A percentile compares a stretch with the other conserved stretches of the same genome.
Evolutionary conservation across 345 rosid species (phyloP).

Genomic region (Eutrema japonicum): DNA sequence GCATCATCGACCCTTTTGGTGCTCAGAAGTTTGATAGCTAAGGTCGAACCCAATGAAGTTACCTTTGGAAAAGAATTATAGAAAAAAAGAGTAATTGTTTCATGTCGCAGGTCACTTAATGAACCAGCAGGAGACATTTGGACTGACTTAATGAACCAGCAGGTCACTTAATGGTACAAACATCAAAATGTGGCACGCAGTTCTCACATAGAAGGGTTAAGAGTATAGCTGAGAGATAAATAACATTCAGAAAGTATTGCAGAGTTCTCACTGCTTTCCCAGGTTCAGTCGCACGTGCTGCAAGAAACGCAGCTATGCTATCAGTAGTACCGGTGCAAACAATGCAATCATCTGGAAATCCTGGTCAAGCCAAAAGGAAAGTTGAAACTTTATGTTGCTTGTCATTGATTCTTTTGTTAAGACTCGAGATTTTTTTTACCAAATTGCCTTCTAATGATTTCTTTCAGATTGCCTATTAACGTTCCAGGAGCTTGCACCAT

Average conservation of each 20-base stretch:
- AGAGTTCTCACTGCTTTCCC: constrained; percentile 78
- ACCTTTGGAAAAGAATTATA: constrained; percentile 52
- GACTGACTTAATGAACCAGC: too few species aligned
- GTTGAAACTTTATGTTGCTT: not conserved
- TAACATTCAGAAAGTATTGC: constrained; percentile 14
- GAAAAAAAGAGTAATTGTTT: not conserved
- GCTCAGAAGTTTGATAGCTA: constrained; percentile 87
- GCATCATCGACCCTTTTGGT: constrained; percentile 86
- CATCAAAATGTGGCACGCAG: not conserved
- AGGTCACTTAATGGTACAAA: not conserved
- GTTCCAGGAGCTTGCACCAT: constrained; percentile 78
- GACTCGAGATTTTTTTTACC: constrained; percentile 46
- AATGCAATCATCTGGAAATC: constrained; percentile 71
- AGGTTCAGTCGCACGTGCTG: constrained; percentile 78
- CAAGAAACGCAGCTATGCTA: constrained; percentile 96
- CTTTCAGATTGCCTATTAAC: constrained; percentile 64
- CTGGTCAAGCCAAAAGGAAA: constrained; percentile 49
- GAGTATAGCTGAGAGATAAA: not conserved
- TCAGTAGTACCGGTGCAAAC: constrained; percentile 93
- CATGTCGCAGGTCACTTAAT: not conserved
- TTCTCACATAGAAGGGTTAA: not conserved
- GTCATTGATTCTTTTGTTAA: not conserved
- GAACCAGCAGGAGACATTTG: constrained; percentile 3
- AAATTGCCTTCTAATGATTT: constrained; percentile 54
- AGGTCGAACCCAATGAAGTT: constrained; percentile 91